A percentile compares a stretch with the other conserved stretches of the same genome.
Conservation (phyloP, 495 filamentous ascomycete species). For the Penicillium maclennaniae region DNA sequence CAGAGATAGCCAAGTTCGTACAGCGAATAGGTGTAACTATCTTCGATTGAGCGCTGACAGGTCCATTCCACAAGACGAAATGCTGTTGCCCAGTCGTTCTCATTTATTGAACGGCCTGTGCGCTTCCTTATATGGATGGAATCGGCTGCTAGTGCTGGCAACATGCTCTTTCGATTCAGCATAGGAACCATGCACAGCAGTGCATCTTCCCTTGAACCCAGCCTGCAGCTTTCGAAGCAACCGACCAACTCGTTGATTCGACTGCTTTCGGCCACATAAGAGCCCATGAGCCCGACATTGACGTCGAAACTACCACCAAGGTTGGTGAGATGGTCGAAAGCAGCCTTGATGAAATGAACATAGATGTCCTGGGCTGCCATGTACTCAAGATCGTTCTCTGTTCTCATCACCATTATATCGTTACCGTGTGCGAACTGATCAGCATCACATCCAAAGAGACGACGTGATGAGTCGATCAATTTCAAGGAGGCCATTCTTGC, state of each 20-base stretch:
- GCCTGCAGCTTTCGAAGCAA: slow-evolving; percentile 19
- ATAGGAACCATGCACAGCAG: slow-evolving; percentile 34
- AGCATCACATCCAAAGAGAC: slow-evolving; percentile 23
- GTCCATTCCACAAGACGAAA: slow-evolving; percentile 28
- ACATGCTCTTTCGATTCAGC: slow-evolving; percentile 15
- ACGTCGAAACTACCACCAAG: slow-evolving; percentile 23
- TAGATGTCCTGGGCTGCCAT: slow-evolving; percentile 42
- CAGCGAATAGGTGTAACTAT: slow-evolving; percentile 25
- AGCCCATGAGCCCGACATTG: slow-evolving; percentile 10
- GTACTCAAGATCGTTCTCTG: slow-evolving; percentile 19
- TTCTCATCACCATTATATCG: slow-evolving; percentile 25
- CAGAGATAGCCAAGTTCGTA: slow-evolving; percentile 31
- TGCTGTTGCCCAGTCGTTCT: slow-evolving; percentile 21
- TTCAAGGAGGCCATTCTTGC: slow-evolving; percentile 23
- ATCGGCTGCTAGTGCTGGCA: slow-evolving; percentile 29
- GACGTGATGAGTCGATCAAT: slow-evolving; percentile 14
- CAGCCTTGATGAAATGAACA: slow-evolving; percentile 26
- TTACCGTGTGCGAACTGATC: slow-evolving; percentile 6
- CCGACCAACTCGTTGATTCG: slow-evolving; percentile 23
- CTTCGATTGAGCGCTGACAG: slow-evolving; percentile 23
- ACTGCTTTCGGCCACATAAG: slow-evolving; percentile 16
- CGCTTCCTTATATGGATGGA: slow-evolving; percentile 10
- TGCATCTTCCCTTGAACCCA: slow-evolving; percentile 37
- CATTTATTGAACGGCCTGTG: slow-evolving; percentile 10
- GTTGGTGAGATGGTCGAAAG: slow-evolving; percentile 3